phyloP scores from a whole-genome alignment of 2,329 filamentous ascomycete species.

The Fusarium luffae region DNA sequence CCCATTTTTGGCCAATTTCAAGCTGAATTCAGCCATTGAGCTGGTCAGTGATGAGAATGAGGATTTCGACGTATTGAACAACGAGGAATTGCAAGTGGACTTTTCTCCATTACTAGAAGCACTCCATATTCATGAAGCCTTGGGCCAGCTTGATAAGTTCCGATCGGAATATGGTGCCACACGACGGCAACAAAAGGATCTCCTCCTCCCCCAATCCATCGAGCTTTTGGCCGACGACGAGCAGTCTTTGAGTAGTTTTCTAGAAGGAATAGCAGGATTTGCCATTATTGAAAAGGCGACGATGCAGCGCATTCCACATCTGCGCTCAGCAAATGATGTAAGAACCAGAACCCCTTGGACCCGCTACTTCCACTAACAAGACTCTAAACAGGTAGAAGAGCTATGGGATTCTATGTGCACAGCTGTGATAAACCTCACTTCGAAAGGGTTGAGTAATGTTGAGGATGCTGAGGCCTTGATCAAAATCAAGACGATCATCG shows the following conservation, averaged over 20 bases:
- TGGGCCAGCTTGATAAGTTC: constrained; percentile 93
- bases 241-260: constrained; percentile 83
- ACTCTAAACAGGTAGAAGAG: constrained; percentile 79
- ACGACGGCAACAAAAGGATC: constrained; percentile 88
- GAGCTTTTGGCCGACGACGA: constrained; percentile 85
- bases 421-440: constrained; percentile 83
- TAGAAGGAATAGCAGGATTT: constrained; percentile 96
- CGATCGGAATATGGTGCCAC: constrained; percentile 92
- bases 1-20: constrained; percentile 82
- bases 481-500: constrained; percentile 94
- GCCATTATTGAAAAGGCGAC: constrained; percentile 96
- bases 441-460: constrained; percentile 80
- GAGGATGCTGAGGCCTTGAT: constrained; percentile 88
- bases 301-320: constrained; percentile 84
- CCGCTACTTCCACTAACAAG: constrained; percentile 9
- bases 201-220: constrained; percentile 81
- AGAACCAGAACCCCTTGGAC: constrained; percentile 45
- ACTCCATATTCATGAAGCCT: constrained; percentile 93
- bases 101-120: constrained; percentile 96
- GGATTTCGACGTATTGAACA: constrained; percentile 94
- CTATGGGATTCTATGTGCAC: constrained; percentile 99
- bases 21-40: constrained; percentile 94
- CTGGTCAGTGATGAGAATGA: constrained; percentile 94
- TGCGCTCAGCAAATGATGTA: constrained; percentile 86
- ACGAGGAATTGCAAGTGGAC: constrained; percentile 93